Base-by-base conservation (phyloP, 129 eudicot genomes). In the Mikania micrantha region DNA sequence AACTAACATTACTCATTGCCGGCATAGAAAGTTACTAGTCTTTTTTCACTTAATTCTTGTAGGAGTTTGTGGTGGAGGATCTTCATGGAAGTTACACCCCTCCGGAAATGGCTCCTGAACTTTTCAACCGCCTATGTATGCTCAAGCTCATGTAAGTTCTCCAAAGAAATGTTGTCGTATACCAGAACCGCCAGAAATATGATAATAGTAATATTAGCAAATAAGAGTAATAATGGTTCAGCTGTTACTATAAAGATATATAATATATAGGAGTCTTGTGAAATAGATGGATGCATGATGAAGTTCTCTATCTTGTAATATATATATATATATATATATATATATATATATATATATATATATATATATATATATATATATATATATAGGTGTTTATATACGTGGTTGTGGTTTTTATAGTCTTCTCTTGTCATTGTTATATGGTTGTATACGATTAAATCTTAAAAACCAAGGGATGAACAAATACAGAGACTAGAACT, bases 1-100 rank as follows among this genome's bases (percentile, higher is more conserved):
- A 7, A 32, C 36, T 32, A 32, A 32, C 36, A 32, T 32, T 4
- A 32, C 4, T 7, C 15, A 39, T 4, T 2, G 44, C n/a, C n/a
- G n/a, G n/a, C n/a, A n/a, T 10, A 10, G 44, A 39, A 49, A 49
- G 13, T 19, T 49, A 49, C 19, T 5, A 3, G 29, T 49, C 15
- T 7, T 8, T 3, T 38, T 70, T 64, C 9, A 41, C 12, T 34
- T 42, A 13, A 3, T 7, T 48, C 4, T 6, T 64, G 74, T 78
- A 90, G 97, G 97, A 90, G 66, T 90, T 86, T 67, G 73, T 90
- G 45, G 97, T 90, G 62, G 90, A 82, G 82, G 95, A 90, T 77
- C 88, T 86, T 28, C 77, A 75, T 44, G 97, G 97, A 34, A 78
- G 77, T 70, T 90, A 90, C 79, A 52, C 79, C 74, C 87, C 85